Conservation (phyloP, 805 yeast species). For the Ogataea siamensis region DNA sequence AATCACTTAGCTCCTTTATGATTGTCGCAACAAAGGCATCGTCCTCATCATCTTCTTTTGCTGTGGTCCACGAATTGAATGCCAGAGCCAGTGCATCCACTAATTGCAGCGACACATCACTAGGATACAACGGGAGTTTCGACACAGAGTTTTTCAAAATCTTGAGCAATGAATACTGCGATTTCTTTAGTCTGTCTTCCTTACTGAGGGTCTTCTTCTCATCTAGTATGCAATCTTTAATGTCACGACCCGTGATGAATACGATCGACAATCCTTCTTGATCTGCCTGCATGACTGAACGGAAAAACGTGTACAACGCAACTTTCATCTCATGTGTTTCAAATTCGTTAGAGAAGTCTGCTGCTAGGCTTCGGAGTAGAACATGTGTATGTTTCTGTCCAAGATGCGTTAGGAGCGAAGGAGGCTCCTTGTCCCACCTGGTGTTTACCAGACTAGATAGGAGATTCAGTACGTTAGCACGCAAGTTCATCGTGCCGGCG, state of each 20-base stretch:
- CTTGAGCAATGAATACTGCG: conserved; percentile 46
- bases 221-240: conserved; percentile 30
- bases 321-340: conserved; percentile 53
- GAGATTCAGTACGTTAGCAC: conserved; percentile 52
- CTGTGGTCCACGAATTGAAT: conserved; percentile 73
- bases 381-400: conserved; percentile 62
- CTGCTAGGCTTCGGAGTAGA: conserved; percentile 56
- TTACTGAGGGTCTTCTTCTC: conserved; percentile 14
- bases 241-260: conserved; percentile 59
- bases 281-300: conserved; percentile 65
- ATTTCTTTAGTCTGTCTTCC: conserved; percentile 11
- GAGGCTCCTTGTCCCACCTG: conserved; percentile 56
- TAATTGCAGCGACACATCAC: conserved; percentile 61
- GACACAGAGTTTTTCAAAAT: conserved; percentile 55
- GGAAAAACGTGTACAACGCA: conserved; percentile 59
- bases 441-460: conserved; percentile 57
- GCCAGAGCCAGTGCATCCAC: conserved; percentile 74
- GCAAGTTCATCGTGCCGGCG: conserved; percentile 44
- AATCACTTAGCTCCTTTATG: conserved; percentile 31
- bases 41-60: conserved; percentile 53
- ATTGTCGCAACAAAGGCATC: conserved; percentile 43
- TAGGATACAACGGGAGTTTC: conserved; percentile 53
- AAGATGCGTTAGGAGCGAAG: conserved; percentile 79
- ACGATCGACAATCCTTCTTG: conserved; percentile 77
- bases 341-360: conserved; percentile 57